Conservation (phyloP, 2,329 filamentous ascomycete genomes). For the Aspergillus japonicus region DNA sequence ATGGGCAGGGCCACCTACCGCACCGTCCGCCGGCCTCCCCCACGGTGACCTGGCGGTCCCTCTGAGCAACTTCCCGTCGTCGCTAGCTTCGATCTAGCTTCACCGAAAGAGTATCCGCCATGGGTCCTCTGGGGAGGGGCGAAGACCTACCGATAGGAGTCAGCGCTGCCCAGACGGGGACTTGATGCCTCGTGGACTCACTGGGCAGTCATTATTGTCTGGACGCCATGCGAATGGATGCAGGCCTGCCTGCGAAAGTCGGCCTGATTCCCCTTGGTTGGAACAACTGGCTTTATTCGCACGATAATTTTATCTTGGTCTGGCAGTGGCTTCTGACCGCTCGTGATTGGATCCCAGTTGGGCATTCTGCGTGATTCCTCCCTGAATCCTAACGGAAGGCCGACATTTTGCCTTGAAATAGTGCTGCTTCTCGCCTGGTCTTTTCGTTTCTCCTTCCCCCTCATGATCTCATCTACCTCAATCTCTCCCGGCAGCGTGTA, state of each 20-base stretch:
- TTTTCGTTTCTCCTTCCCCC: conserved; percentile 3
- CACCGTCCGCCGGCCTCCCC: conserved; percentile 21
- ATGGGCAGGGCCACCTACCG: conserved; percentile 22
- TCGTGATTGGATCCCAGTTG: conserved; percentile 19
- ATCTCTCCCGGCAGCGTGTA: not conserved
- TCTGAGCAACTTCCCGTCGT: conserved; percentile 14
- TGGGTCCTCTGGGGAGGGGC: conserved; percentile 11
- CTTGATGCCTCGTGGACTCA: conserved; percentile 11
- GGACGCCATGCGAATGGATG: conserved; percentile 16
- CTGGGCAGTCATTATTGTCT: conserved; percentile 11
- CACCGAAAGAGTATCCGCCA: conserved; percentile 21
- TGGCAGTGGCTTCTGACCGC: conserved; percentile 10
- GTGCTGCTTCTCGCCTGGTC: conserved; percentile 11
- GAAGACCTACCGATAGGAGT: conserved; percentile 9
- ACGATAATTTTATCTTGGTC: conserved; percentile 10
- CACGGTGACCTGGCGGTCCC: conserved; percentile 27
- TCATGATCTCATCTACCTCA: conserved; percentile 8
- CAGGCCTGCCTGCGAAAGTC: conserved; percentile 19
- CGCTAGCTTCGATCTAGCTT: conserved; percentile 24
- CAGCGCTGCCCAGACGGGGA: conserved; percentile 6
- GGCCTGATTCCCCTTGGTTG: conserved; percentile 13
- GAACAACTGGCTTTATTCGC: conserved; percentile 12
- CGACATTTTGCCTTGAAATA: conserved; percentile 15
- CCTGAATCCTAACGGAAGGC: conserved; percentile 4
- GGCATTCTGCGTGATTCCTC: conserved; percentile 15